Evolutionary conservation across 495 filamentous ascomycete genomes (phyloP).

Genomic region (Talaromyces thailandensis): DNA sequence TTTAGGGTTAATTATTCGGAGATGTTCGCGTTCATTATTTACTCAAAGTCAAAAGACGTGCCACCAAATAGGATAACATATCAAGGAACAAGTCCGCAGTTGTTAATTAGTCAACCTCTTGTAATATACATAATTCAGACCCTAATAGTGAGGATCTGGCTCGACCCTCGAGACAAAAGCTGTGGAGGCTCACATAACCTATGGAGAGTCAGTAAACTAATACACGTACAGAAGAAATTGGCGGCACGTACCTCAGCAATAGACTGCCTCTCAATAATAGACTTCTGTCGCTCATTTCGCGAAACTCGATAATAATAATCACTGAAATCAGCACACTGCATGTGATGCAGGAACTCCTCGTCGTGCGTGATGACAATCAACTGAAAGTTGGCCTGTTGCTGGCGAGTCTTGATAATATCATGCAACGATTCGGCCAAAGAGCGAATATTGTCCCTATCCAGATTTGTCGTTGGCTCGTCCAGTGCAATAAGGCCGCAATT

Average conservation of each 20-base stretch:
- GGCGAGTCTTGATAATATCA: conserved; percentile 76
- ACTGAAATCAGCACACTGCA: conserved; percentile 91
- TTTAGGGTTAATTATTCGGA: not conserved
- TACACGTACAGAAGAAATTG: not conserved
- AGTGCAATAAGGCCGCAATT: conserved; percentile 96
- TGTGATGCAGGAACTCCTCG: conserved; percentile 87
- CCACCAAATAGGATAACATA: no score
- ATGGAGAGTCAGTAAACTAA: not conserved
- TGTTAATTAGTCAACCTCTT: not conserved
- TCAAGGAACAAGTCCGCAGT: no score
- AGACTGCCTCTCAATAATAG: conserved; percentile 66
- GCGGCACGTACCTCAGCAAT: conserved; percentile 43
- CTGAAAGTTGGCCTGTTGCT: conserved; percentile 88
- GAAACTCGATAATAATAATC: conserved; percentile 85
- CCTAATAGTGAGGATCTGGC: no score
- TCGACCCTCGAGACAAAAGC: not conserved
- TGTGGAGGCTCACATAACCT: not conserved
- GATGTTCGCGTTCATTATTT: no score
- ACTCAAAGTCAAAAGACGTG: no score
- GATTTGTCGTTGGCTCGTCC: conserved; percentile 96
- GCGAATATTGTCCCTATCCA: conserved; percentile 89
- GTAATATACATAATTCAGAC: not conserved
- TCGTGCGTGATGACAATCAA: conserved; percentile 98
- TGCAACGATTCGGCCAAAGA: conserved; percentile 78
- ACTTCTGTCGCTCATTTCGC: conserved; percentile 79